Evolutionary conservation across 1,139 yeast genomes (phyloP).

Genomic region (Taphrina deformans): DNA sequence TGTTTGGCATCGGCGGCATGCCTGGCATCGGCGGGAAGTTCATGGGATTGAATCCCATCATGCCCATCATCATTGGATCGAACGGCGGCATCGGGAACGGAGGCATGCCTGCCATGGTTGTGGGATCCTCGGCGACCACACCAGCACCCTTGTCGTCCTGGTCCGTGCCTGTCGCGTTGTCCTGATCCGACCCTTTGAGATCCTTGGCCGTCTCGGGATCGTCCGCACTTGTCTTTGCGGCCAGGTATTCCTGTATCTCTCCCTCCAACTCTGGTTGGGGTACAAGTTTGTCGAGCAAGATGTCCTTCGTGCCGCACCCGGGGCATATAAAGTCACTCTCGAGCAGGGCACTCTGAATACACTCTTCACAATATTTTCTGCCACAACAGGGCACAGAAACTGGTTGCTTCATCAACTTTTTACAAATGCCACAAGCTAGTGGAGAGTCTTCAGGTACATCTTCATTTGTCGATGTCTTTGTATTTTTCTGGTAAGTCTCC

Average conservation of each 20-base stretch:
- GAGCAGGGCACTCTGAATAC: slow-evolving; percentile 70
- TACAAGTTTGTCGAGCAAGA: slow-evolving; percentile 57
- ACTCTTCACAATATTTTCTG: slow-evolving; percentile 57
- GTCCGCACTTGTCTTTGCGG: background rate
- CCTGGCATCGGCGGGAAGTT: slow-evolving; percentile 23
- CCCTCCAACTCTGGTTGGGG: slow-evolving; percentile 3
- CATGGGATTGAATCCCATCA: slow-evolving; percentile 22
- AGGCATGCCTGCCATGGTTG: slow-evolving; percentile 35
- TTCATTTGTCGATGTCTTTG: slow-evolving; percentile 53
- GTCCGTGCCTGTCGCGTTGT: background rate
- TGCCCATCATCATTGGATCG: slow-evolving; percentile 38
- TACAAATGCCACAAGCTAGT: slow-evolving; percentile 61
- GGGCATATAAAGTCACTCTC: slow-evolving; percentile 92
- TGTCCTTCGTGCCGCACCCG: slow-evolving; percentile 71
- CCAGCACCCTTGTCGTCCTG: background rate
- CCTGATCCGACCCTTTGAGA: background rate
- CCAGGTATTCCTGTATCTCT: background rate
- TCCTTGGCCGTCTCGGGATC: background rate
- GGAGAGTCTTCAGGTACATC: slow-evolving; percentile 60
- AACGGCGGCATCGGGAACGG: slow-evolving; percentile 40
- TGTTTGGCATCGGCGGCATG: slow-evolving; percentile 39
- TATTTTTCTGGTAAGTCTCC: slow-evolving; percentile 65
- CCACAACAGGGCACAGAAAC: slow-evolving; percentile 87
- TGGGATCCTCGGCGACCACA: background rate
- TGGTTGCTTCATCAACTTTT: slow-evolving; percentile 65